A percentile compares a stretch with the other conserved stretches of the same genome.
Evolutionary conservation across 2,329 filamentous ascomycete species (phyloP).

Genomic region (Sporothrix pseudoabietina): DNA sequence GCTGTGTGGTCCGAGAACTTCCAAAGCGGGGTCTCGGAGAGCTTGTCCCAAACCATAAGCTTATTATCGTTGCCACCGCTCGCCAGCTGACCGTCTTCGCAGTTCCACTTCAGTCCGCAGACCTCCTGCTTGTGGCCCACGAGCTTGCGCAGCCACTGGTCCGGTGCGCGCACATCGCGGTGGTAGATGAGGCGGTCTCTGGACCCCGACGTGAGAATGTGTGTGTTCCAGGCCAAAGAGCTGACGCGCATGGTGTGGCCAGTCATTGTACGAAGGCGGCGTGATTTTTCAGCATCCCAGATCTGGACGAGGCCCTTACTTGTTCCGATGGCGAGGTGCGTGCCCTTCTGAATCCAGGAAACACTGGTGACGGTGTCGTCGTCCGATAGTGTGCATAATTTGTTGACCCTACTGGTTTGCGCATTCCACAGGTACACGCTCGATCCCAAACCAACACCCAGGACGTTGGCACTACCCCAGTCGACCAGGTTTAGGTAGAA

Average conservation of each 20-base stretch:
- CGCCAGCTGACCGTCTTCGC: slow-evolving; percentile 90
- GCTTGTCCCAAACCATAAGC: slow-evolving; percentile 96
- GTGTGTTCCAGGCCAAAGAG: slow-evolving; percentile 94
- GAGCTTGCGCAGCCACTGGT: slow-evolving; percentile 84
- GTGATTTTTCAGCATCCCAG: slow-evolving; percentile 88
- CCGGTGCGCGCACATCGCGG: slow-evolving; percentile 88
- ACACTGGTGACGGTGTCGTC: slow-evolving; percentile 96
- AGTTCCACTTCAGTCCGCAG: slow-evolving; percentile 95
- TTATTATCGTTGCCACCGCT: slow-evolving; percentile 99
- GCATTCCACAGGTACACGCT: slow-evolving; percentile 99
- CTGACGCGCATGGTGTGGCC: slow-evolving; percentile 93
- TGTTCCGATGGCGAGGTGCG: slow-evolving; percentile 92
- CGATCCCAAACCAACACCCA: slow-evolving; percentile 88
- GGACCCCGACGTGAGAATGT: slow-evolving; percentile 94
- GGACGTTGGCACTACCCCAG: slow-evolving; percentile 92
- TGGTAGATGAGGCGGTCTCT: slow-evolving; percentile 93
- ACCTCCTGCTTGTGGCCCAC: slow-evolving; percentile 98
- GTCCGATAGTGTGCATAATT: slow-evolving; percentile 75
- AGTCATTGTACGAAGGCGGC: slow-evolving; percentile 91
- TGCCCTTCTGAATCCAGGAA: slow-evolving; percentile 97
- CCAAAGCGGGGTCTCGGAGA: slow-evolving; percentile 87
- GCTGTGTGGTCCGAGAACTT: slow-evolving; percentile 95
- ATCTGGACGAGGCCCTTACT: slow-evolving; percentile 94
- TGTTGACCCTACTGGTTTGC: slow-evolving; percentile 84
- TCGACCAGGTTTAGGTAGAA: slow-evolving; percentile 98